These are phyloP conservation scores for Fraxinus floribunda DNA, from an alignment of 305 asterid species.

Conservation along the genomic window DNA sequence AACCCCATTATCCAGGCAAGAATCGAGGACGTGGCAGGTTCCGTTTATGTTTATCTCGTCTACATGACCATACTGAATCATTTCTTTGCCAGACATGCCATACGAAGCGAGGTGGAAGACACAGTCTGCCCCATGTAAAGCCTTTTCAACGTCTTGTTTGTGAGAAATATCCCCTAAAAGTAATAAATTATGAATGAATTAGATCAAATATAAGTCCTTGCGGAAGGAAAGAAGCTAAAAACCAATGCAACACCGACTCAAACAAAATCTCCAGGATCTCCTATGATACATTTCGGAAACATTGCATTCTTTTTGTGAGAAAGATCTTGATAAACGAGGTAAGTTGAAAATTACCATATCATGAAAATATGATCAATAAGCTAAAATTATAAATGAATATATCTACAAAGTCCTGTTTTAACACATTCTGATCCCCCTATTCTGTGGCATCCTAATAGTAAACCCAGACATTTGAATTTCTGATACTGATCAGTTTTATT, in stretches of 20 bases:
- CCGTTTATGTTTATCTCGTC: constrained; percentile 85
- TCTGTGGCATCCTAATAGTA: background rate
- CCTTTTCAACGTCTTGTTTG: constrained; percentile 67
- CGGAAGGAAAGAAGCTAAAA: background rate
- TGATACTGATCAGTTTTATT: background rate
- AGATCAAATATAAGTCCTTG: background rate
- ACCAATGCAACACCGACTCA: background rate
- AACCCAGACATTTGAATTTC: background rate
- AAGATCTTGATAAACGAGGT: constrained; percentile 5
- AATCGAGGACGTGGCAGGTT: constrained; percentile 74
- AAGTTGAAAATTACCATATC: background rate
- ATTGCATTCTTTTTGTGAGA: background rate
- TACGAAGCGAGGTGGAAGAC: constrained; percentile 95
- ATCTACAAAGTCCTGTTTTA: background rate
- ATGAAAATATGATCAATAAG: background rate
- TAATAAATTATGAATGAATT: background rate
- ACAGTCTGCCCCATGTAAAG: constrained; percentile 70
- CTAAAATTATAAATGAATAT: background rate
- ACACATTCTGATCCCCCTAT: background rate
- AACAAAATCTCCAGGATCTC: background rate
- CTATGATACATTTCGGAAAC: background rate
- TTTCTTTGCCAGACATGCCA: constrained; percentile 98
- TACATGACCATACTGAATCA: constrained; percentile 79
- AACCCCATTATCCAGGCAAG: constrained; percentile 73
- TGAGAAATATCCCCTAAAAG: constrained; percentile 62